Evolutionary conservation across 352 stramenopile genomes (phyloP).

Genomic region (Globisporangium canariense): DNA sequence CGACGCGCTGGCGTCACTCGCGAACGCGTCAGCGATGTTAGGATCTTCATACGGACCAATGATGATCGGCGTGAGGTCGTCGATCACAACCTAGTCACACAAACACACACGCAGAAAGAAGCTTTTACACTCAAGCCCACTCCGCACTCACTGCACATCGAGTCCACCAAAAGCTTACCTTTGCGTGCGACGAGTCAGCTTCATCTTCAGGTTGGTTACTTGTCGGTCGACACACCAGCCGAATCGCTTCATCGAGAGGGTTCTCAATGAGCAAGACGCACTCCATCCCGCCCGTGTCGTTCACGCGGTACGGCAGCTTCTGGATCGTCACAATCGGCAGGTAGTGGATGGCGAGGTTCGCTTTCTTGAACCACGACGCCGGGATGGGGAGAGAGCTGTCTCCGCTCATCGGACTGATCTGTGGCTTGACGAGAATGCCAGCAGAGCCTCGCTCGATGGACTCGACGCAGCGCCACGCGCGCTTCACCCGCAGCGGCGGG

Average conservation of each 20-base stretch:
- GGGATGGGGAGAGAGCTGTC: conserved; percentile 80
- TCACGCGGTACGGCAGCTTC: conserved; percentile 33
- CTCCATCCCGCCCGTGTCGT: conserved; percentile 23
- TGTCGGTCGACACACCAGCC: conserved; percentile 41
- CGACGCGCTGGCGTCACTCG: conserved; percentile 25
- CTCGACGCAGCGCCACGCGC: conserved; percentile 82
- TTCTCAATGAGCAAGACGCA: conserved; percentile 79
- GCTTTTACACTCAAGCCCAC: background rate
- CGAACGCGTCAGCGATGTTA: conserved; percentile 70
- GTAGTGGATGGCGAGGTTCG: conserved; percentile 72
- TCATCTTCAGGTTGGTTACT: background rate
- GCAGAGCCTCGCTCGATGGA: conserved; percentile 70
- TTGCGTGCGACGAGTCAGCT: conserved; percentile 14
- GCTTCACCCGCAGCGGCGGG: conserved; percentile 75
- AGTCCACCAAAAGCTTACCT: conserved; percentile 20
- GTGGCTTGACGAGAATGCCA: conserved; percentile 87
- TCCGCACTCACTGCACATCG: background rate
- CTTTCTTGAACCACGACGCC: conserved; percentile 85
- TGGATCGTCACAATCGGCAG: conserved; percentile 76
- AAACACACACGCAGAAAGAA: background rate
- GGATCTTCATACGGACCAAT: conserved; percentile 82
- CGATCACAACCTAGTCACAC: conserved; percentile 30
- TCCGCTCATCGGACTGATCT: conserved; percentile 89
- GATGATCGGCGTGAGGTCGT: conserved; percentile 59
- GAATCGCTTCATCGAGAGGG: conserved; percentile 71